phyloP scores from a whole-genome alignment of 2,329 filamentous ascomycete species.

The Fusarium coffeatum region DNA sequence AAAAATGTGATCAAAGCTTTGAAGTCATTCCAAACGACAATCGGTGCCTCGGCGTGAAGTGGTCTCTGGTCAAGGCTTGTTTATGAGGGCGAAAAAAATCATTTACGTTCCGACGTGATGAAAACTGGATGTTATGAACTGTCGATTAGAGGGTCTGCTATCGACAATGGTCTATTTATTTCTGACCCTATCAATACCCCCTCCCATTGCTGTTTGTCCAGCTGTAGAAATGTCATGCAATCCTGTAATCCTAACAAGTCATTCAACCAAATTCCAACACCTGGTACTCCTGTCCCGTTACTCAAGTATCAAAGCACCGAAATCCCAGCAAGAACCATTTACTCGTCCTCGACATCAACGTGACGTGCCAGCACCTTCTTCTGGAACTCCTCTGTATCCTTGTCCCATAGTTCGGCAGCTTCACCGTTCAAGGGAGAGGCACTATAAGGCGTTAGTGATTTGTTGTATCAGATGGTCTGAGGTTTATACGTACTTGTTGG shows the following conservation, averaged over 20 bases:
- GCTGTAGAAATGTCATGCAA: constrained; percentile 48
- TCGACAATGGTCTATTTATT: constrained; percentile 46
- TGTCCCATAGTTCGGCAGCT: constrained; percentile 96
- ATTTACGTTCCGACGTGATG: constrained; percentile 41
- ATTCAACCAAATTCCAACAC: constrained; percentile 48
- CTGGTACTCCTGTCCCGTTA: constrained; percentile 59
- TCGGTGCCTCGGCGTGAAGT: constrained; percentile 47
- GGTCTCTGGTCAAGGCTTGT: constrained; percentile 38
- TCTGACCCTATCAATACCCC: constrained; percentile 40
- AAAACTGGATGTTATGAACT: constrained; percentile 37
- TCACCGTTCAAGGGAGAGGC: constrained; percentile 95
- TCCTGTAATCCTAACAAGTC: constrained; percentile 50
- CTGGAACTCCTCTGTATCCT: constrained; percentile 87
- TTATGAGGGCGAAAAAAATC: constrained; percentile 41
- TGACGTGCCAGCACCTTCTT: constrained; percentile 74
- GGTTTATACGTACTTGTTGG: constrained; percentile 85
- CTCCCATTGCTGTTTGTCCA: constrained; percentile 31
- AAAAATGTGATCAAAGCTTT: constrained; percentile 53
- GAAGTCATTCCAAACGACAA: constrained; percentile 43
- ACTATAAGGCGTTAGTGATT: constrained; percentile 60
- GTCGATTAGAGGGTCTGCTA: constrained; percentile 45
- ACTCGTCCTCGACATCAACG: constrained; percentile 74
- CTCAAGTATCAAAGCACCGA: constrained; percentile 41
- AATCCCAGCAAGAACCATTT: constrained; percentile 30
- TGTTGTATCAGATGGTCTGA: background rate